Conservation (phyloP, 345 rosid genomes). For the Raphanus sativus region DNA sequence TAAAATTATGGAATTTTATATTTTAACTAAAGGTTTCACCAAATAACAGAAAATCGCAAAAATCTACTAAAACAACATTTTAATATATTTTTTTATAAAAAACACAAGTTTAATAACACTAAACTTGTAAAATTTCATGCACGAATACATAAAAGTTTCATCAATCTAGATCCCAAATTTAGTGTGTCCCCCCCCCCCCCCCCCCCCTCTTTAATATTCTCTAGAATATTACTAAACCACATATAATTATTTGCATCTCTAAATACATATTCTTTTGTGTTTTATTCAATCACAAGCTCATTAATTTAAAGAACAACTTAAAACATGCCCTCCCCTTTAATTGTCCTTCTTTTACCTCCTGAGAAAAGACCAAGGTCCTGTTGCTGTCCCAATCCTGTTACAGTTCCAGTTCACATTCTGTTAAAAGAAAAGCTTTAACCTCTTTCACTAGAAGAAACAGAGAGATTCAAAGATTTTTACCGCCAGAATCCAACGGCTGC, state of each 20-base stretch:
- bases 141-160: background rate
- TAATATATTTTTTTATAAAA: too few relatives aligned
- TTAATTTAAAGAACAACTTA: background rate
- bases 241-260: slow-evolving; percentile 1
- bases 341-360: slow-evolving; percentile 13
- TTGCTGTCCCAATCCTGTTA: slow-evolving; percentile 83
- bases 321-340: background rate
- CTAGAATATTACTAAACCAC: background rate
- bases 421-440: background rate
- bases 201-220: background rate
- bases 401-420: slow-evolving; percentile 12
- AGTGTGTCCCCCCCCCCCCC: background rate
- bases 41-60: background rate
- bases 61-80: background rate
- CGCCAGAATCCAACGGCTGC: slow-evolving; percentile 91
- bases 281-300: slow-evolving; percentile 16
- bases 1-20: background rate
- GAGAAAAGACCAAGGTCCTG: slow-evolving; percentile 91
- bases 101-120: too few relatives aligned
- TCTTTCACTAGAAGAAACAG: slow-evolving; percentile 3
- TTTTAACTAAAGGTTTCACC: background rate
- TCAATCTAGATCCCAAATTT: background rate
- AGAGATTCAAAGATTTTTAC: slow-evolving; percentile 39
- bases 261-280: background rate
- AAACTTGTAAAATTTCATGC: too few relatives aligned